Percentiles rank a stretch among this genome's conserved stretches.
These are phyloP conservation scores for Penicillium sp. DNA, from an alignment of 2,329 filamentous ascomycete genomes.

Conservation along the genomic window DNA sequence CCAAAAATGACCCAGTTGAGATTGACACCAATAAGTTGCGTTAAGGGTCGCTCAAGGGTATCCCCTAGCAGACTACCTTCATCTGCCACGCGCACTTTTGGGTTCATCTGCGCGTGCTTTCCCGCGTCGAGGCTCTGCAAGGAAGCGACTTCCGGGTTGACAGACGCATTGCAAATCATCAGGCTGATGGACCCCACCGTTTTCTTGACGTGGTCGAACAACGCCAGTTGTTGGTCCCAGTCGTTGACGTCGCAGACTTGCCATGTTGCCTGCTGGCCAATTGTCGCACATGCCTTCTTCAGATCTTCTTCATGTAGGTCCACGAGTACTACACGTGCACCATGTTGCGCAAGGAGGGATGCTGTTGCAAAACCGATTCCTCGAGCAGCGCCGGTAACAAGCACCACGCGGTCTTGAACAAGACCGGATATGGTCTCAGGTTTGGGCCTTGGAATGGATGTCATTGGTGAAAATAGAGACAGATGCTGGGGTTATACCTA, in stretches of 20 bases:
- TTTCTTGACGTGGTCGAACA: slow-evolving; percentile 12
- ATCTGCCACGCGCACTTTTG: slow-evolving; percentile 13
- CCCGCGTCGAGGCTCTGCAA: slow-evolving; percentile 5
- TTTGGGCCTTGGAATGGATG: slow-evolving; percentile 6
- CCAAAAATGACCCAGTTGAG: slow-evolving; percentile 15
- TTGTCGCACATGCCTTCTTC: slow-evolving; percentile 9
- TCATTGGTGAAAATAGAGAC: neutral
- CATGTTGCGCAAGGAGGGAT: slow-evolving; percentile 14
- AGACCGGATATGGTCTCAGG: neutral
- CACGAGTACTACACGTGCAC: slow-evolving; percentile 18
- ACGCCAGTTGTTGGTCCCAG: slow-evolving; percentile 15
- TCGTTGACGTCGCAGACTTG: slow-evolving; percentile 19
- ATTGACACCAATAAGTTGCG: slow-evolving; percentile 10
- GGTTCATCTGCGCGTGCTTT: slow-evolving; percentile 9
- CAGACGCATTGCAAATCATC: slow-evolving; percentile 17
- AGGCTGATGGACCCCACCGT: slow-evolving; percentile 11
- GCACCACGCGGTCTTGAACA: slow-evolving; percentile 7
- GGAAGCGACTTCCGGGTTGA: slow-evolving; percentile 19
- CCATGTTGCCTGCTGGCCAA: slow-evolving; percentile 10
- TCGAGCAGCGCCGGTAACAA: slow-evolving; percentile 21
- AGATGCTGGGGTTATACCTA: neutral
- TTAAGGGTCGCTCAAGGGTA: slow-evolving; percentile 8
- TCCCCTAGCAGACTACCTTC: slow-evolving; percentile 1
- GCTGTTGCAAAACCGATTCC: slow-evolving; percentile 21
- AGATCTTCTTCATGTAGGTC: slow-evolving; percentile 16